A percentile compares a stretch with the other conserved stretches of the same genome.
phyloP scores from a whole-genome alignment of 2,329 filamentous ascomycete genomes.

The Phialocephala sp. region DNA sequence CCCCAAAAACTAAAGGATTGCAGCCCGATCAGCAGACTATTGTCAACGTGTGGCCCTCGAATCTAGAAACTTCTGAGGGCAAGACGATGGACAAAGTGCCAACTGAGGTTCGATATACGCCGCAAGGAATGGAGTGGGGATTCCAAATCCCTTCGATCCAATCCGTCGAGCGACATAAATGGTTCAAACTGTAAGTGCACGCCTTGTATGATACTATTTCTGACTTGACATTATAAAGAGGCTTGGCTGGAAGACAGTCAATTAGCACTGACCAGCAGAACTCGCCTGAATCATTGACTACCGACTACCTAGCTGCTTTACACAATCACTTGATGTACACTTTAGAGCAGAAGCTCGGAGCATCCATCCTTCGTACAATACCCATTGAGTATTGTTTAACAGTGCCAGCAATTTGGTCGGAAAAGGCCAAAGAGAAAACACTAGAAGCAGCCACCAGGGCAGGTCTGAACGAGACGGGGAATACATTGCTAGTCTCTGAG shows the following conservation, averaged over 20 bases:
- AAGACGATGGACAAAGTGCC: slow-evolving; percentile 26
- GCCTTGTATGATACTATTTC: background rate
- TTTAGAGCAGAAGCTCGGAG: slow-evolving; percentile 51
- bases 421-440: slow-evolving; percentile 57
- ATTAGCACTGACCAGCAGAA: slow-evolving; percentile 26
- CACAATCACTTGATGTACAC: slow-evolving; percentile 53
- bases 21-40: slow-evolving; percentile 22
- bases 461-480: slow-evolving; percentile 41
- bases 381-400: slow-evolving; percentile 60
- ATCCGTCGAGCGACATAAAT: slow-evolving; percentile 16
- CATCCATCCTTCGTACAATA: slow-evolving; percentile 49
- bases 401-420: slow-evolving; percentile 63
- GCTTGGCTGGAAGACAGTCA: background rate
- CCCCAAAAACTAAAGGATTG: background rate
- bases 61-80: slow-evolving; percentile 16
- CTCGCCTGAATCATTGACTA: slow-evolving; percentile 51
- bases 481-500: slow-evolving; percentile 56
- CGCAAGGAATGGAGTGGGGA: slow-evolving; percentile 24
- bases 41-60: slow-evolving; percentile 25
- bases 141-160: slow-evolving; percentile 18
- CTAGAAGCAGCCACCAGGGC: slow-evolving; percentile 51
- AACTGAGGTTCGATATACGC: slow-evolving; percentile 25
- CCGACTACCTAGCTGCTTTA: slow-evolving; percentile 58
- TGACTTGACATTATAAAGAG: background rate
- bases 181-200: slow-evolving; percentile 25